Conservation (phyloP, 768 basidiomycete genomes). For the Russula sp. region DNA sequence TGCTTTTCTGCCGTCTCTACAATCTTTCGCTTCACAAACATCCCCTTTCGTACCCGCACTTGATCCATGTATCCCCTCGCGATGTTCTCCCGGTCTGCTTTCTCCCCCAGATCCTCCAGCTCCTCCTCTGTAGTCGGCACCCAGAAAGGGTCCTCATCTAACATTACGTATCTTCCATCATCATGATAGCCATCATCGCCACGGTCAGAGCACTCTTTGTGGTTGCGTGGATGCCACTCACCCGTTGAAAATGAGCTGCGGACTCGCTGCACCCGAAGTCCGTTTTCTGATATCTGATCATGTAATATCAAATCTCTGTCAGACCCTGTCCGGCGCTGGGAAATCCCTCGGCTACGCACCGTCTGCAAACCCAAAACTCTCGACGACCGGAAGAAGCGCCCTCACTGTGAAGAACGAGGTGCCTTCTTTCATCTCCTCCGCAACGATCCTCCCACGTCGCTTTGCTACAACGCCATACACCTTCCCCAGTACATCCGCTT, state of each 20-base stretch:
- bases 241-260: conserved; percentile 96
- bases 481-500: conserved; percentile 95
- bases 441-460: conserved; percentile 84
- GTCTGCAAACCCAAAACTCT: conserved; percentile 96
- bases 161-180: conserved; percentile 69
- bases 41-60: conserved; percentile 86
- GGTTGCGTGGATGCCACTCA: conserved; percentile 31
- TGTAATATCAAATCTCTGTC: neutral
- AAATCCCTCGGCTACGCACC: conserved; percentile 44
- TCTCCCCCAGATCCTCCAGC: conserved; percentile 93
- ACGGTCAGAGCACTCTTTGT: neutral
- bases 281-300: conserved; percentile 83
- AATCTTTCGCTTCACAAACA: conserved; percentile 93
- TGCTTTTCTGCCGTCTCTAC: conserved; percentile 98
- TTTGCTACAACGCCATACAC: conserved; percentile 93
- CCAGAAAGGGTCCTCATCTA: conserved; percentile 96
- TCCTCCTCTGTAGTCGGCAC: conserved; percentile 96
- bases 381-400: conserved; percentile 88
- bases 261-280: conserved; percentile 95
- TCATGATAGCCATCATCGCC: conserved; percentile 19
- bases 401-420: conserved; percentile 90
- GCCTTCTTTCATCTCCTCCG: conserved; percentile 98
- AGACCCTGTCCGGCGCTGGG: neutral
- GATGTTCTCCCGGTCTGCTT: conserved; percentile 88
- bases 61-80: conserved; percentile 89